These are phyloP conservation scores for Rhizopogon roseolus DNA, from an alignment of 768 basidiomycete genomes.

Conservation along the genomic window DNA sequence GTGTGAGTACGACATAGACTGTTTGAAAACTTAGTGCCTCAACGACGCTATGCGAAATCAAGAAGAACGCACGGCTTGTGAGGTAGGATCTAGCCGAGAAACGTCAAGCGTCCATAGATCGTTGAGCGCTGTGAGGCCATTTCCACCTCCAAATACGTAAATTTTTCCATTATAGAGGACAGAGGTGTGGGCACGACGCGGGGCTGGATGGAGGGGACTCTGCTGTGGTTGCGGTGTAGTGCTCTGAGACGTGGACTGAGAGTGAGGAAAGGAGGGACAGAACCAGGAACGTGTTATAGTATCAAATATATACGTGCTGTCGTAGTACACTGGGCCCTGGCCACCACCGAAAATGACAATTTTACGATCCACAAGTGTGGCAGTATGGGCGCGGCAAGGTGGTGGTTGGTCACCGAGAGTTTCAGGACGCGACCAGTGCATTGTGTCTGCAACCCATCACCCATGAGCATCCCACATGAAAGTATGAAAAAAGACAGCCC, in stretches of 20 bases:
- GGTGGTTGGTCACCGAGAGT: conserved; percentile 75
- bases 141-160: conserved; percentile 92
- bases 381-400: conserved; percentile 83
- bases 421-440: conserved; percentile 83
- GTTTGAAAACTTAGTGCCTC: not conserved
- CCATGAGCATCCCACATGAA: not conserved
- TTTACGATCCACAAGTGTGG: conserved; percentile 75
- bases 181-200: conserved; percentile 85
- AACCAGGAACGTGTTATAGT: conserved; percentile 69
- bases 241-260: not conserved
- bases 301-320: conserved; percentile 79
- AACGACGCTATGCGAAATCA: not conserved
- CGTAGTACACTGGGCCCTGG: conserved; percentile 76
- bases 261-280: conserved; percentile 33
- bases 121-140: conserved; percentile 83
- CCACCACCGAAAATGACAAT: conserved; percentile 88
- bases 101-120: conserved; percentile 89
- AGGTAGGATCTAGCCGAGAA: conserved; percentile 29
- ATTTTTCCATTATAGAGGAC: conserved; percentile 68
- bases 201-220: conserved; percentile 39
- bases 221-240: not conserved
- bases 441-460: conserved; percentile 52
- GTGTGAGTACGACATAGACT: not conserved
- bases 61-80: not conserved
- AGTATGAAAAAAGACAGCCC: conserved; percentile 5